Evolutionary conservation across 2,329 filamentous ascomycete genomes (phyloP).

Genomic region (Ustilaginoidea virens): DNA sequence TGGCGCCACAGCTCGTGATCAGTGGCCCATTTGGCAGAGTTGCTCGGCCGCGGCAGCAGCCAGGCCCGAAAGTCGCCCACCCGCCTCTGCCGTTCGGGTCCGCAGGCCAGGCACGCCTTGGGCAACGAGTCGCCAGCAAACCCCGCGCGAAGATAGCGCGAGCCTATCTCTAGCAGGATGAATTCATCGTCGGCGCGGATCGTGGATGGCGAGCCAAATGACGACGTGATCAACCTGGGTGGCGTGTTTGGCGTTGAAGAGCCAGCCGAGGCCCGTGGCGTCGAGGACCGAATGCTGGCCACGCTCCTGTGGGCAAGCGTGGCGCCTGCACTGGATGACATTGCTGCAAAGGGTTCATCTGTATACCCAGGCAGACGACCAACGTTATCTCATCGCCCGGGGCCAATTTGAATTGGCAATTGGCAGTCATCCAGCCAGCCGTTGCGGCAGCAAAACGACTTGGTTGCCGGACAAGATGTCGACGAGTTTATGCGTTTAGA

Average conservation of each 20-base stretch:
- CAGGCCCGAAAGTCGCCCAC: slow-evolving; percentile 70
- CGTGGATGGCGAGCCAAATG: slow-evolving; percentile 43
- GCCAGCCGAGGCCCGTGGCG: slow-evolving; percentile 14
- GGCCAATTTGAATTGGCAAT: too few relatives aligned
- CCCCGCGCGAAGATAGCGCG: slow-evolving; percentile 63
- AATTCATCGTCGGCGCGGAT: slow-evolving; percentile 68
- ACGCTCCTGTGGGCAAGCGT: slow-evolving; percentile 42
- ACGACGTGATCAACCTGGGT: slow-evolving; percentile 34
- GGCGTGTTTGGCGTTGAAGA: slow-evolving; percentile 46
- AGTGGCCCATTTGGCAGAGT: slow-evolving; percentile 41
- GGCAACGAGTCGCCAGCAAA: slow-evolving; percentile 74
- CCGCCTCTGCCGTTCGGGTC: slow-evolving; percentile 60
- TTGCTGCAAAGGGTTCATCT: too few relatives aligned
- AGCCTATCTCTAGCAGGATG: slow-evolving; percentile 69
- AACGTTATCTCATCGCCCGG: too few relatives aligned
- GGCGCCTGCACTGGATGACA: slow-evolving; percentile 28
- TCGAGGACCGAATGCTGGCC: slow-evolving; percentile 36
- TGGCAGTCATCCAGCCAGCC: too few relatives aligned
- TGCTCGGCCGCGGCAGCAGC: slow-evolving; percentile 32
- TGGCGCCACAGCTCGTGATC: slow-evolving; percentile 64
- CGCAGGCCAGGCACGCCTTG: slow-evolving; percentile 55
- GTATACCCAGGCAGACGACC: too few relatives aligned
- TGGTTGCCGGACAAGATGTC: too few relatives aligned
- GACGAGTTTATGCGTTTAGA: too few relatives aligned
- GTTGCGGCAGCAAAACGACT: too few relatives aligned